Evolutionary conservation across 202 grass and related monocot genomes (phyloP).

Genomic region (Dendrocalamus latiflorus): DNA sequence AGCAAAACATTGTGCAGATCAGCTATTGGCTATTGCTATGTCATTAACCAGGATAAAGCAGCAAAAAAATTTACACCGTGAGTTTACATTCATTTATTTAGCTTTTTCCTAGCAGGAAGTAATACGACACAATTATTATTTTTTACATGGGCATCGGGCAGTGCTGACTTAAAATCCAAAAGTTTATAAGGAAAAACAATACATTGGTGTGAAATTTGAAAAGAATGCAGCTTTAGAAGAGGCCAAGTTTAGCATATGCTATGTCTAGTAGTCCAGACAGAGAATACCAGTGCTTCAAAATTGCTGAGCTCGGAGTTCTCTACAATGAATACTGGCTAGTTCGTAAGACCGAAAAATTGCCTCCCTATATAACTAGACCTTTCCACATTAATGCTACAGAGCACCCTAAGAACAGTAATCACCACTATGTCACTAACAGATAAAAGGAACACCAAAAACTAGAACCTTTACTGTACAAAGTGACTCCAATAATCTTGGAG

Average conservation of each 20-base stretch:
- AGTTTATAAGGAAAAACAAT: not conserved
- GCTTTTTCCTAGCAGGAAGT: not conserved
- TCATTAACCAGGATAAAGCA: not conserved
- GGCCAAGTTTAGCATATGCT: not conserved
- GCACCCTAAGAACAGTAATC: not conserved
- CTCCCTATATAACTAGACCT: not conserved
- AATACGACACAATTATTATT: not conserved
- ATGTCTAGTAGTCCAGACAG: not conserved
- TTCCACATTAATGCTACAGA: constrained; percentile 10
- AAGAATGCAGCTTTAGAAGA: not conserved
- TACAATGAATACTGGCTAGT: not conserved
- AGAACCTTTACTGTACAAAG: not conserved
- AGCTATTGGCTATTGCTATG: not conserved
- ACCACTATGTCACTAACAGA: not conserved
- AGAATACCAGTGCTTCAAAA: not conserved
- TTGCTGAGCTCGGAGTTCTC: not conserved
- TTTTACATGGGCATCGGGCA: not conserved
- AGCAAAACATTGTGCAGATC: not conserved
- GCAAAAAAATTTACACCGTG: not conserved
- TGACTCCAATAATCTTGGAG: constrained; percentile 39
- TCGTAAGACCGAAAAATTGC: not conserved
- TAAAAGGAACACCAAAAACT: not conserved
- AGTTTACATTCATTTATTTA: not conserved
- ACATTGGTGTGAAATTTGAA: not conserved
- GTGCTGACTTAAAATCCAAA: not conserved